Evolutionary conservation across 805 yeast genomes (phyloP).

Genomic region (Brettanomyces naardenensis): DNA sequence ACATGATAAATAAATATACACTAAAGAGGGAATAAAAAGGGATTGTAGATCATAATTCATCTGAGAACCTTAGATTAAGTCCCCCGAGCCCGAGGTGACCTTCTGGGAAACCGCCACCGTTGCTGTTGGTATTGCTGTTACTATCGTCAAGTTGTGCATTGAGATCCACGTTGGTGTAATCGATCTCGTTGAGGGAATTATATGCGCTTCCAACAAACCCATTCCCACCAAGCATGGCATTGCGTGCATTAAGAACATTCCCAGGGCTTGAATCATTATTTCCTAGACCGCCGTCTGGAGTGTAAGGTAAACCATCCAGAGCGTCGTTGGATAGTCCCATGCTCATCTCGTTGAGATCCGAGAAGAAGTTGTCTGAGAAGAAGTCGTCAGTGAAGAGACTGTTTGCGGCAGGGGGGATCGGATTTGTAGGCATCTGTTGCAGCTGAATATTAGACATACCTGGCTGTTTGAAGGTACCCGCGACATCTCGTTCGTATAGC

Average conservation of each 20-base stretch:
- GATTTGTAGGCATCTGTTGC: background rate
- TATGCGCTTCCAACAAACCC: constrained; percentile 9
- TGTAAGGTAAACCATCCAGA: constrained; percentile 5
- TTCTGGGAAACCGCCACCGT: background rate
- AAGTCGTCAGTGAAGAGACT: constrained; percentile 24
- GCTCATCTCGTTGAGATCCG: constrained; percentile 23
- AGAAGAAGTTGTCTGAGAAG: constrained; percentile 26
- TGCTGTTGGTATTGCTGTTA: background rate
- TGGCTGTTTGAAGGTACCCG: background rate
- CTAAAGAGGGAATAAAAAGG: too few relatives aligned
- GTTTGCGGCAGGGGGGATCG: constrained; percentile 4
- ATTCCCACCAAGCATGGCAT: background rate
- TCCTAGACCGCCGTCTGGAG: background rate
- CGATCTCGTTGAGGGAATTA: constrained; percentile 29
- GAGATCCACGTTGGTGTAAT: constrained; percentile 30
- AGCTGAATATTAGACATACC: background rate
- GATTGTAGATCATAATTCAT: too few relatives aligned
- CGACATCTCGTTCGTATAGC: background rate
- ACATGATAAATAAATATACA: too few relatives aligned
- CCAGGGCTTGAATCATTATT: background rate
- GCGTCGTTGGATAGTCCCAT: constrained; percentile 10
- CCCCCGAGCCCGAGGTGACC: background rate
- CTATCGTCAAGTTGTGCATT: constrained; percentile 12
- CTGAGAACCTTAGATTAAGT: constrained; percentile 1
- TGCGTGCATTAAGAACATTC: background rate